Conservation (phyloP, 495 filamentous ascomycete species). For the Aspergillus funiculosus region DNA sequence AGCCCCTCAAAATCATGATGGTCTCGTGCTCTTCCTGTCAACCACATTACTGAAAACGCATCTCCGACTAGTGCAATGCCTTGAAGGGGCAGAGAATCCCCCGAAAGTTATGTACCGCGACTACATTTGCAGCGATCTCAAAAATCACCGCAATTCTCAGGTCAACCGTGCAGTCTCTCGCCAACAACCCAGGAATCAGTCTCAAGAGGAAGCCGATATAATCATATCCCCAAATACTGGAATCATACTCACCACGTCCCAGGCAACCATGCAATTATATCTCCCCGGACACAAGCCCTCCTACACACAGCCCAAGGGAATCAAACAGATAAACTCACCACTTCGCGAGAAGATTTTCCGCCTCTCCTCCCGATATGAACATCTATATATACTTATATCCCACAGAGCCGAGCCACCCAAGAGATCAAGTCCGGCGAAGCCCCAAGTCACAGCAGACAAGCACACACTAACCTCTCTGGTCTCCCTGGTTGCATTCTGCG, state of each 20-base stretch:
- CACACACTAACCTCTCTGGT: conserved; percentile 5
- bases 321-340: conserved; percentile 29
- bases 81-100: conserved; percentile 19
- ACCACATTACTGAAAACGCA: conserved; percentile 28
- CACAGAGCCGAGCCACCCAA: conserved; percentile 6
- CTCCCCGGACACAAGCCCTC: conserved; percentile 53
- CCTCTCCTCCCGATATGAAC: conserved; percentile 59
- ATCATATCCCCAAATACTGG: conserved; percentile 66
- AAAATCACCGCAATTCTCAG: not conserved
- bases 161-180: not conserved
- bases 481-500: conserved; percentile 18
- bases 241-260: conserved; percentile 63
- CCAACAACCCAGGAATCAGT: not conserved
- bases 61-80: conserved; percentile 17
- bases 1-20: not conserved
- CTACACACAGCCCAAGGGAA: conserved; percentile 2
- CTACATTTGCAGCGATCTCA: conserved; percentile 6
- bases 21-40: conserved; percentile 22
- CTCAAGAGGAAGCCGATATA: conserved; percentile 61
- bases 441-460: conserved; percentile 19
- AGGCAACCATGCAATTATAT: conserved; percentile 65
- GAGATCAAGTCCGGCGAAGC: not conserved
- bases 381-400: conserved; percentile 60
- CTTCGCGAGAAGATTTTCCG: conserved; percentile 53
- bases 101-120: conserved; percentile 29